Base-by-base conservation (phyloP, 2,329 filamentous ascomycete species). In the Epichloe coenophiala region DNA sequence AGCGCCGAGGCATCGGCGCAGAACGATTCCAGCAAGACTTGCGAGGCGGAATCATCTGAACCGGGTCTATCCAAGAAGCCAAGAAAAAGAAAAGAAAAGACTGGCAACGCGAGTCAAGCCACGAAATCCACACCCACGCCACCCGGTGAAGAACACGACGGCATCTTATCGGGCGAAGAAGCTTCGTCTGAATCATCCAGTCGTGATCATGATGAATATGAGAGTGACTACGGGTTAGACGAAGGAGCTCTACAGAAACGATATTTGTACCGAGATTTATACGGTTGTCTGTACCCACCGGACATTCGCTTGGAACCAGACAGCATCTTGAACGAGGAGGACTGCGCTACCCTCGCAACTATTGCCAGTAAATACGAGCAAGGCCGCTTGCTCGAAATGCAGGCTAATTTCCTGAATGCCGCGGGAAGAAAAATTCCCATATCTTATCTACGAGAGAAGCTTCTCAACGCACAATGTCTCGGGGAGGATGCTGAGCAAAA, bases 391-490 rank as follows among this genome's bases (percentile, higher is more conserved):
- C 59, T 71, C 1, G 65, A 71, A 53, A 66, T 72, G 59, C 70
- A 73, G 53, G 67, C 69, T 33, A 66, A 65, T 46, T 71, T 73
- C 49, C 68, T 61, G 58, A 71, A 72, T 51, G 65, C 59, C 42
- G 72, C 70, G 0, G 71, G 70, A 3, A 60, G 66, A 6, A 64
- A 71, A 62, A 58, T 72, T 0, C 64, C 68, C 1, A 55, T 68
- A 7, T 61, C 65, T 36, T 56, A 65, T n/a, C 62, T 73, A 43
- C 63, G 63, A 40, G 58, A 56, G 21, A 66, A 63, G 51, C 61
- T 63, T 23, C 31, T 23, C 37, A 13, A 17, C 13, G 21, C 37
- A 21, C 9, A 8, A 4, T 12, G 13, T 35, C 11, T 3, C 1
- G 46, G 17, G 19, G 19, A 42, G 19, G 8, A 5, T 8, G 38